Base-by-base conservation (phyloP, 164 flowering plant species). In the Taxillus chinensis region DNA sequence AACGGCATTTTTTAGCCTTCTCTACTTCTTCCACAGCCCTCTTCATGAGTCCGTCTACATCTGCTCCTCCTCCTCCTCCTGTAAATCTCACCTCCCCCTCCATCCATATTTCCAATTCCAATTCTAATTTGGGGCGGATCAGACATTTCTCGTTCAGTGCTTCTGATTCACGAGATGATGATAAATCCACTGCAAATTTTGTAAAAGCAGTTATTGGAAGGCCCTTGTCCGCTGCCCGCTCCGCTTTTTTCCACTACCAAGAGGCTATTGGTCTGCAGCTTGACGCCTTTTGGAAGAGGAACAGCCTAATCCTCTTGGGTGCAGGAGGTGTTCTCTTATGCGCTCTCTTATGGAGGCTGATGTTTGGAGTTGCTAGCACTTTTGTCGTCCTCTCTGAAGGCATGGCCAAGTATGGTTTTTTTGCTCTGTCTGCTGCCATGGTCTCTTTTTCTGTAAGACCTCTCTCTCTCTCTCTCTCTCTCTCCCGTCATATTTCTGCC, bases 331-430 rank as follows among this genome's bases (percentile, higher is more conserved):
- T 85, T 39, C 39, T 79, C 0, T 55, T 83, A 8, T 93, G 95
- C 69, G 72, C 83, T 61, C 5, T 89, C 64, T 64, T 89, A 40
- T 90, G 97, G 96, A 78, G 90, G 81, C 15, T 86, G 12, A 79
- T 90, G 95, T 90, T 90, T 72, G 96, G 91, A 14, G 76, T 90
- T 64, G 95, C 97, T 0, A 83, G 43, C 65, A 81, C 90, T 57
- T 84, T 93, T 69, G 74, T 93, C 65, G 86, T 92, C 3, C 71
- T 90, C 41, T 90, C 97, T 0, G 97, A 93, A 70, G 99, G 99
- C 70, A 81, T 90, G 95, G 97, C 99, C 11, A 90, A 90, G 82
- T 93, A 86, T 69, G 99, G 96, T 5, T 90, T 90, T 66, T 92
- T 93, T 48, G 96, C 96, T 62, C 82, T 90, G 39, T 92, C 99